Conservation (phyloP, 2,329 filamentous ascomycete genomes). For the Colletotrichum orbiculare region DNA sequence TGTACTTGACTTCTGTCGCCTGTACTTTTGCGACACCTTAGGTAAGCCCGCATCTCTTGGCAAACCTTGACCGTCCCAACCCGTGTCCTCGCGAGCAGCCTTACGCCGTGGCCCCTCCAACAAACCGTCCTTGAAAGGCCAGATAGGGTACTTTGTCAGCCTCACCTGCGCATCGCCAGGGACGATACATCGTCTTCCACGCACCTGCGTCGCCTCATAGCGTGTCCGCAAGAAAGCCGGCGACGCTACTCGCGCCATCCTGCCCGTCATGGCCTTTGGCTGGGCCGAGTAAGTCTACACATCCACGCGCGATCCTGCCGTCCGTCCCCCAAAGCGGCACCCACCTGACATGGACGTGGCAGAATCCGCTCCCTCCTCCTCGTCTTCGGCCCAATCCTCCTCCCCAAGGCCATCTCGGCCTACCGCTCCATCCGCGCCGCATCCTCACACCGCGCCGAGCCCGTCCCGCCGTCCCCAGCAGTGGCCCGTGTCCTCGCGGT, state of each 20-base stretch:
- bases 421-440: conserved; percentile 67
- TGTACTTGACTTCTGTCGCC: conserved; percentile 16
- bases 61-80: conserved; percentile 25
- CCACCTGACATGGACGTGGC: conserved; percentile 9
- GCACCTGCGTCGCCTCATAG: neutral
- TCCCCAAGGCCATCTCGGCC: conserved; percentile 73
- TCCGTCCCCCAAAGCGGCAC: neutral
- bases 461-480: conserved; percentile 66
- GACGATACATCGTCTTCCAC: neutral
- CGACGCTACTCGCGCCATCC: conserved; percentile 1
- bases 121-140: neutral
- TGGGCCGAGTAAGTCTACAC: conserved; percentile 34
- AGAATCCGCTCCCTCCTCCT: conserved; percentile 67
- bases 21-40: conserved; percentile 19
- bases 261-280: conserved; percentile 40
- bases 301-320: neutral
- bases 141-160: conserved; percentile 14
- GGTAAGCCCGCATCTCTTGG: conserved; percentile 31
- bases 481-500: conserved; percentile 69
- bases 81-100: conserved; percentile 18
- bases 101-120: conserved; percentile 10
- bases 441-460: conserved; percentile 55
- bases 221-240: neutral
- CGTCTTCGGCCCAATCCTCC: conserved; percentile 77
- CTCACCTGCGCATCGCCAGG: conserved; percentile 2